Conservation (phyloP, 306 rosid genomes). For the Alnus glutinosa region DNA sequence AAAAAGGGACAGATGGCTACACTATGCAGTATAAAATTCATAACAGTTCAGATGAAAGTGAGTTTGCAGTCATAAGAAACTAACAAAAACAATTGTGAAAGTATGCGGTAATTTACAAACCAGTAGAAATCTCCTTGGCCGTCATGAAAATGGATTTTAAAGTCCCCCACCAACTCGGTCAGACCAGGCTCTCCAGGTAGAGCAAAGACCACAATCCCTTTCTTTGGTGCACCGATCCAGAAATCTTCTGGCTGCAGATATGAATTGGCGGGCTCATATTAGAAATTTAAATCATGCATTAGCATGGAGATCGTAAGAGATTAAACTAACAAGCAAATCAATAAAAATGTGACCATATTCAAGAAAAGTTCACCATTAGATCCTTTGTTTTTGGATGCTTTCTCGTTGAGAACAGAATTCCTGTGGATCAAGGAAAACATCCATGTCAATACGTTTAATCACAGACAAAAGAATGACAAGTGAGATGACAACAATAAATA, state of each 20-base stretch:
- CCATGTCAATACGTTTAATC: neutral
- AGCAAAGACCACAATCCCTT: conserved; percentile 96
- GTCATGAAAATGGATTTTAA: conserved; percentile 92
- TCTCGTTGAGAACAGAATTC: conserved; percentile 72
- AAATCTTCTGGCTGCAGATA: conserved; percentile 81
- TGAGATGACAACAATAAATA: neutral
- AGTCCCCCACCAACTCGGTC: conserved; percentile 85
- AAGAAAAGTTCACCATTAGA: conserved; percentile 60
- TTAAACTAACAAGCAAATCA: conserved; percentile 3
- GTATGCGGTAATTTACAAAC: conserved; percentile 40
- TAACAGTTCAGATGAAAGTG: conserved; percentile 10
- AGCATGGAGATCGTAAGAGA: conserved; percentile 9
- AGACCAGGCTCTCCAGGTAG: conserved; percentile 98
- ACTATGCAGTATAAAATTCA: neutral
- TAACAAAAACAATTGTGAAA: conserved; percentile 2
- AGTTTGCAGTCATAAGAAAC: conserved; percentile 20
- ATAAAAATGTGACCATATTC: conserved; percentile 16
- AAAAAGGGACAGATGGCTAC: neutral
- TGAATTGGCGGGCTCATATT: conserved; percentile 25
- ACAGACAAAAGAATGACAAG: neutral
- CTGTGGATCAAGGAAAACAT: conserved; percentile 46
- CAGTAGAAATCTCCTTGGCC: conserved; percentile 99
- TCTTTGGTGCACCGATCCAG: conserved; percentile 96
- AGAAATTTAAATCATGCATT: conserved; percentile 23
- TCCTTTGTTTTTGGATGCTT: conserved; percentile 82